phyloP scores from a whole-genome alignment of 371 early-diverging fungal genomes.

The Smittium culicis region DNA sequence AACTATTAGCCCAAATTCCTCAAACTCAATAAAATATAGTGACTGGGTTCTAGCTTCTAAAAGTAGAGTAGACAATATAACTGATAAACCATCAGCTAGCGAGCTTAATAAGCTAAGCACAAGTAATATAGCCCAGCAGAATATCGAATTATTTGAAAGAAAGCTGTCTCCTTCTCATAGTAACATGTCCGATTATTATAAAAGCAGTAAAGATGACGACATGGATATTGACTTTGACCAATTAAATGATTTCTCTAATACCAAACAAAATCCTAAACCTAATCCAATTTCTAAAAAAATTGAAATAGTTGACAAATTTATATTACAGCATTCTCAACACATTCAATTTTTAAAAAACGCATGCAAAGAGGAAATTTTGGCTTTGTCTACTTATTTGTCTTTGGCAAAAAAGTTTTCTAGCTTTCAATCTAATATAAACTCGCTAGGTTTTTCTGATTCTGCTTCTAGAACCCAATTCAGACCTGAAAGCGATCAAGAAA shows the following conservation, averaged over 20 bases:
- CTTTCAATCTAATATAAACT: not conserved
- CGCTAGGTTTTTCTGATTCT: not conserved
- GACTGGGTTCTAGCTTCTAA: not conserved
- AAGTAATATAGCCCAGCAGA: too few species aligned
- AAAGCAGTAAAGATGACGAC: slow-evolving; percentile 30
- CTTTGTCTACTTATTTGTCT: slow-evolving; percentile 52
- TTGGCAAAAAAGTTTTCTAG: slow-evolving; percentile 15
- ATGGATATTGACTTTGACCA: slow-evolving; percentile 13
- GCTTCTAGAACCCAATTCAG: slow-evolving; percentile 2
- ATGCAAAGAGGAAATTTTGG: slow-evolving; percentile 57
- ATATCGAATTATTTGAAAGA: too few species aligned
- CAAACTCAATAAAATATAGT: not conserved
- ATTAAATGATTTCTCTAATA: slow-evolving; percentile 8
- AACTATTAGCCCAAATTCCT: not conserved
- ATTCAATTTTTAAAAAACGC: slow-evolving; percentile 61
- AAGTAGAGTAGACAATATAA: too few species aligned
- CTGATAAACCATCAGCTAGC: too few species aligned
- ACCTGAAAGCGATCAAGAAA: not conserved
- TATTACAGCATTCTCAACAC: slow-evolving; percentile 59
- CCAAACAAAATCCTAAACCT: not conserved
- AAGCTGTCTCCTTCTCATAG: too few species aligned
- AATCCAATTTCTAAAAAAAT: not conserved
- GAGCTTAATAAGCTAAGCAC: too few species aligned
- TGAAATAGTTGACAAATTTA: slow-evolving; percentile 41
- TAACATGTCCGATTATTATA: slow-evolving; percentile 36